phyloP scores from a whole-genome alignment of 257 asterid genomes.

The Nicotiana attenuata region DNA sequence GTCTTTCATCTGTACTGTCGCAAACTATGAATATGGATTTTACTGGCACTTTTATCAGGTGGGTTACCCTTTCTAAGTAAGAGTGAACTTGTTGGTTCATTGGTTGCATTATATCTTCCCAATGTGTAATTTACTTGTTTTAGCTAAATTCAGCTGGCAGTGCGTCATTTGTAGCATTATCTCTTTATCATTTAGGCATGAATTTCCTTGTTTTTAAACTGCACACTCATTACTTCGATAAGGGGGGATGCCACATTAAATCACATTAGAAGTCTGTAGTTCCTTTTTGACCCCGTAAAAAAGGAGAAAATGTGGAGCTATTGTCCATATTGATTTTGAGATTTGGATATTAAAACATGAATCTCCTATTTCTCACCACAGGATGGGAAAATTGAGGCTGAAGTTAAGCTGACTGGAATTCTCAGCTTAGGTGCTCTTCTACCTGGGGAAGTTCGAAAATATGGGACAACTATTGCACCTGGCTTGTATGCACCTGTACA shows the following conservation, averaged over 20 bases:
- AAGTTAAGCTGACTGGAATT: conserved; percentile 28
- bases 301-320: neutral
- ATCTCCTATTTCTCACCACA: neutral
- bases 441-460: conserved; percentile 36
- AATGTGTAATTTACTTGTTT: neutral
- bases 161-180: neutral
- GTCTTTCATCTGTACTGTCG: conserved; percentile 29
- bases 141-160: neutral
- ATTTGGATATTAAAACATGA: neutral
- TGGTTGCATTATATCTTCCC: neutral
- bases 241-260: neutral
- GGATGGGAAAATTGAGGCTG: conserved; percentile 35
- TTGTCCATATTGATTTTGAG: neutral
- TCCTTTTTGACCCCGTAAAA: neutral
- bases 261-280: neutral
- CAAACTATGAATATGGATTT: conserved; percentile 30
- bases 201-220: neutral
- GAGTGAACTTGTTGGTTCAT: neutral
- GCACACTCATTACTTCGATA: neutral
- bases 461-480: conserved; percentile 34
- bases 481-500: conserved; percentile 34
- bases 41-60: conserved; percentile 33
- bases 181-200: neutral
- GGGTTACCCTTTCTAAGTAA: neutral
- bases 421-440: conserved; percentile 40